A percentile compares a stretch with the other conserved stretches of the same genome.
These are phyloP conservation scores for Aspergillus novoparasiticus DNA, from an alignment of 2,329 filamentous ascomycete genomes.

Conservation along the genomic window DNA sequence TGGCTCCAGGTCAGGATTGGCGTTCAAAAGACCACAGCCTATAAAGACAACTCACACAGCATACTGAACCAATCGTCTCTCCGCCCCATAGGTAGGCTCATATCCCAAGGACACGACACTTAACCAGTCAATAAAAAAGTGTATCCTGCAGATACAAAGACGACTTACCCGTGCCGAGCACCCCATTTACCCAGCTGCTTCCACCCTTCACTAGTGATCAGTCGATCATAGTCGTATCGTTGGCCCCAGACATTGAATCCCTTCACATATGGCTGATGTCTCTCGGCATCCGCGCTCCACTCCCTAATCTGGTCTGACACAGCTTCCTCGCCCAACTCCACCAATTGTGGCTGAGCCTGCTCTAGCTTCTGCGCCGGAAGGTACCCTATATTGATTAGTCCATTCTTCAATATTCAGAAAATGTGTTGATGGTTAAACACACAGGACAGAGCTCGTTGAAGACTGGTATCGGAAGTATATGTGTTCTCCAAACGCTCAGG, in stretches of 20 bases:
- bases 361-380: constrained; percentile 58
- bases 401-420: neutral
- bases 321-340: constrained; percentile 33
- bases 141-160: neutral
- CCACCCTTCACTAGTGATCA: constrained; percentile 71
- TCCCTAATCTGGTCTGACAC: constrained; percentile 32
- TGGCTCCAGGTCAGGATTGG: constrained; percentile 6
- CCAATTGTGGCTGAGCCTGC: constrained; percentile 45
- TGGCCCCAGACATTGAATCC: constrained; percentile 65
- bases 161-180: constrained; percentile 29
- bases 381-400: constrained; percentile 20
- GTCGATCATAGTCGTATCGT: constrained; percentile 53
- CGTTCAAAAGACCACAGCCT: neutral
- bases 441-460: constrained; percentile 58
- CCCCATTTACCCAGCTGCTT: constrained; percentile 40
- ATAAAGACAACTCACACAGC: constrained; percentile 26
- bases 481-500: constrained; percentile 58
- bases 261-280: constrained; percentile 63
- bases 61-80: constrained; percentile 29
- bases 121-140: neutral
- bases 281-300: constrained; percentile 62
- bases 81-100: constrained; percentile 22
- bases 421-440: constrained; percentile 17
- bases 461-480: constrained; percentile 57
- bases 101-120: constrained; percentile 31